Conservation (phyloP, 192 early-diverging fungal genomes). For the Thamnidium elegans region DNA sequence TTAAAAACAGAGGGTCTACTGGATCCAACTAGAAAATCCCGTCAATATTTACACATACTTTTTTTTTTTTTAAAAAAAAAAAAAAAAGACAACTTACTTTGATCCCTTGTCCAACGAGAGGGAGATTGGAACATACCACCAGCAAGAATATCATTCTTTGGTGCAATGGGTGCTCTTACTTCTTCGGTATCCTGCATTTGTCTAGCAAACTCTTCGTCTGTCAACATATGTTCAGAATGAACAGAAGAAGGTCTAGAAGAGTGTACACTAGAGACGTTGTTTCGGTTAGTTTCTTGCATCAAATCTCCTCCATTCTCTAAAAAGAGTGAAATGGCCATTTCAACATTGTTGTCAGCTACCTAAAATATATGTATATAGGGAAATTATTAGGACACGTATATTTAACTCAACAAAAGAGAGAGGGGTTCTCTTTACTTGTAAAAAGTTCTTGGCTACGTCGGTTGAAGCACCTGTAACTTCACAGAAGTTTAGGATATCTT, state of each 20-base stretch:
- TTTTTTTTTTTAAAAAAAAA: not conserved
- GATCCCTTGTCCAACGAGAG: not conserved
- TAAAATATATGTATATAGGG: constrained; percentile 37
- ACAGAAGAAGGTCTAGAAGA: constrained; percentile 21
- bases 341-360: constrained; percentile 73
- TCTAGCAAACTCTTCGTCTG: constrained; percentile 49
- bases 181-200: constrained; percentile 41
- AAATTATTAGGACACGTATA: not conserved
- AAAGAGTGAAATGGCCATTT: constrained; percentile 78
- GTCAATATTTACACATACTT: too few relatives aligned
- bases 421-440: constrained; percentile 49
- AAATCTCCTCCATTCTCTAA: constrained; percentile 70
- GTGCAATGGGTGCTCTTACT: constrained; percentile 84
- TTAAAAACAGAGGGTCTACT: constrained; percentile 30
- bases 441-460: constrained; percentile 65
- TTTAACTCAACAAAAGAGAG: not conserved
- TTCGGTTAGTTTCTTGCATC: constrained; percentile 24
- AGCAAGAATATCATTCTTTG: constrained; percentile 72
- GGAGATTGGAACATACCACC: constrained; percentile 36
- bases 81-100: not conserved
- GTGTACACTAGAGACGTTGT: constrained; percentile 22
- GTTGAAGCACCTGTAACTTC: constrained; percentile 70
- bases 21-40: constrained; percentile 1
- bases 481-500: constrained; percentile 53
- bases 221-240: constrained; percentile 32